phyloP scores from a whole-genome alignment of 2,329 filamentous ascomycete species.

The Phialocephala subalpina region DNA sequence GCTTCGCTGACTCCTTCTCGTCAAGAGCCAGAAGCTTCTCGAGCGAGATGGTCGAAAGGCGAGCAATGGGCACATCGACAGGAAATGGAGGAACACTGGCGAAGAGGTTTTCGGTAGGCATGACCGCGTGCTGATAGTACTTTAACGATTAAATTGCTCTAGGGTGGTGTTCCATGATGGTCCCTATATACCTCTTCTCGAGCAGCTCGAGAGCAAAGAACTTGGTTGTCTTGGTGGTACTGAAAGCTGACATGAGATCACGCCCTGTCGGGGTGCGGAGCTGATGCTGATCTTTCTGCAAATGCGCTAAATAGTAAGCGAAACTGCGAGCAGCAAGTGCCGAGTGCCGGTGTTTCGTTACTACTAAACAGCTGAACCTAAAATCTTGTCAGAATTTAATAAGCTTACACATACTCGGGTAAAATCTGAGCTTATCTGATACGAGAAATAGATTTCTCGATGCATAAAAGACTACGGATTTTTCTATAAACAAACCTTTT shows the following conservation, averaged over 20 bases:
- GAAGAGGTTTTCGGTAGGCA: conserved; percentile 11
- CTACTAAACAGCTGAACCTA: not conserved
- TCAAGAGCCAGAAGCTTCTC: conserved; percentile 7
- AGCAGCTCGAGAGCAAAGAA: not conserved
- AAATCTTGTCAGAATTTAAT: not conserved
- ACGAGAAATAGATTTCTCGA: not conserved
- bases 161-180: not conserved
- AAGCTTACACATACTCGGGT: not conserved
- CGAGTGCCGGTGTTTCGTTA: not conserved
- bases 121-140: not conserved
- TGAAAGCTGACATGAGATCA: conserved; percentile 2
- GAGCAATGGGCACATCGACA: not conserved
- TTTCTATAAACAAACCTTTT: no score
- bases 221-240: no score
- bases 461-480: not conserved
- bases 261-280: not conserved
- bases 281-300: conserved; percentile 2
- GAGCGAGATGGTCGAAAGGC: conserved; percentile 2
- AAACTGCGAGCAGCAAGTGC: not conserved
- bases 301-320: not conserved
- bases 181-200: not conserved
- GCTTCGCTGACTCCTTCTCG: not conserved
- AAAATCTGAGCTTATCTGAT: not conserved
- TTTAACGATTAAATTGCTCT: not conserved
- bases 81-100: conserved; percentile 2